Percentiles rank a stretch among this genome's conserved stretches.
Conservation (phyloP, 768 basidiomycete genomes). For the Leccinum subgranulosum region DNA sequence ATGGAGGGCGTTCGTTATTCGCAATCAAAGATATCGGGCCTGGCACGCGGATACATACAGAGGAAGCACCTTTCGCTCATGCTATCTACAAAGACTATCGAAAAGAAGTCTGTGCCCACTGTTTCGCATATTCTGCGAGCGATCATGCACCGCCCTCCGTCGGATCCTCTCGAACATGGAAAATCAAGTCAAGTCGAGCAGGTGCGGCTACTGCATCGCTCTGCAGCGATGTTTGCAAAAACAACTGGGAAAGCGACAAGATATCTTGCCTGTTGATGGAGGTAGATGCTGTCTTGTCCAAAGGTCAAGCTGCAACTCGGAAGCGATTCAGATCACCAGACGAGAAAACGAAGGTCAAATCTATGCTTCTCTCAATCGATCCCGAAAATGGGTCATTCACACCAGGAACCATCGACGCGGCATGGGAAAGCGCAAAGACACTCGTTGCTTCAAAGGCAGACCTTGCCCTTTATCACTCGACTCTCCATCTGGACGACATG, state of each 20-base stretch:
- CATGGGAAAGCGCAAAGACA: constrained; percentile 45
- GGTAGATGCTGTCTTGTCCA: constrained; percentile 37
- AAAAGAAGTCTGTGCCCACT: constrained; percentile 64
- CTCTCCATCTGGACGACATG: constrained; percentile 43
- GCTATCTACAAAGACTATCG: constrained; percentile 62
- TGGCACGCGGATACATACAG: constrained; percentile 43
- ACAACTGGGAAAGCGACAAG: constrained; percentile 40
- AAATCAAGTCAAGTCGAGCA: constrained; percentile 31
- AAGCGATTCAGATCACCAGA: constrained; percentile 26
- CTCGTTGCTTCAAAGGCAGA: constrained; percentile 22
- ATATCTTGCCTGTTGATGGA: constrained; percentile 30
- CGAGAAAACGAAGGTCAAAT: constrained; percentile 22
- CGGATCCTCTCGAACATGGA: constrained; percentile 40
- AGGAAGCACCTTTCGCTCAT: constrained; percentile 49
- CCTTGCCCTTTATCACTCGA: constrained; percentile 23
- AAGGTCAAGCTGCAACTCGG: constrained; percentile 27
- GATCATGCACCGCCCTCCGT: constrained; percentile 20
- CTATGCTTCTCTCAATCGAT: constrained; percentile 13
- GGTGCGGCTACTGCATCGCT: constrained; percentile 50
- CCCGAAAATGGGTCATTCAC: constrained; percentile 29
- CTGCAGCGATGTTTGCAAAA: constrained; percentile 49
- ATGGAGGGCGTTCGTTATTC: constrained; percentile 55
- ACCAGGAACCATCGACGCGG: constrained; percentile 37
- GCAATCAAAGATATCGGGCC: constrained; percentile 40
- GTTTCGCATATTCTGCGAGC: constrained; percentile 54